Conservation (phyloP, 352 stramenopile genomes). For the Pythium periplocum region DNA sequence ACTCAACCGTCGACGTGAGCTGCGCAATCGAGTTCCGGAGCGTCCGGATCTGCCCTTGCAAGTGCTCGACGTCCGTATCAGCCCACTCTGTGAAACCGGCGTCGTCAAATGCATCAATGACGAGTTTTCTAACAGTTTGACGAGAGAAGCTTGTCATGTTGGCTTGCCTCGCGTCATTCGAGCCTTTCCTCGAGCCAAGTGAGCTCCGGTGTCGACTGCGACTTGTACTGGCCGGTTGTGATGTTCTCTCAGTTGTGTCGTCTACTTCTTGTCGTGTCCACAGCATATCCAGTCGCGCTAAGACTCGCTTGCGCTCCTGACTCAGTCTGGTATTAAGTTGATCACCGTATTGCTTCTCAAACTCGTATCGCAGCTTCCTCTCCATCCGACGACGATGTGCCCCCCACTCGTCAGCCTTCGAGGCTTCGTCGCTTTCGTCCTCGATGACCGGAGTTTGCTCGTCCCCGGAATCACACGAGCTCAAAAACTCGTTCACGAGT, state of each 20-base stretch:
- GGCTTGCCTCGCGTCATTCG: too few relatives aligned
- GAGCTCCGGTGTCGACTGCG: too few relatives aligned
- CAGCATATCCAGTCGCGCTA: slow-evolving; percentile 46
- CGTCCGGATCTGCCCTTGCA: slow-evolving; percentile 21
- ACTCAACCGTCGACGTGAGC: slow-evolving; percentile 12
- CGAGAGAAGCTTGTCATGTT: too few relatives aligned
- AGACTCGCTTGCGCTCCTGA: slow-evolving; percentile 45
- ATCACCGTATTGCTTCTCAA: slow-evolving; percentile 42
- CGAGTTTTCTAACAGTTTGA: slow-evolving; percentile 5
- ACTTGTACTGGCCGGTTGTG: too few relatives aligned
- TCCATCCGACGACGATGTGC: slow-evolving; percentile 16
- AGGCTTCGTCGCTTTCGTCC: too few relatives aligned
- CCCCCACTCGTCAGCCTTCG: not conserved
- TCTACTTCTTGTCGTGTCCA: slow-evolving; percentile 17
- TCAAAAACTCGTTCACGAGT: too few relatives aligned
- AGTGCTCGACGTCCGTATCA: slow-evolving; percentile 39
- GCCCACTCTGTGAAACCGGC: slow-evolving; percentile 42
- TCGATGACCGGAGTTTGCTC: too few relatives aligned
- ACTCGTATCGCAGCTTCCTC: slow-evolving; percentile 35
- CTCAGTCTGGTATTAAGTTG: slow-evolving; percentile 50
- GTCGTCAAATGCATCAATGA: slow-evolving; percentile 38
- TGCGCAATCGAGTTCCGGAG: slow-evolving; percentile 18
- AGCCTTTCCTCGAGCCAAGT: too few relatives aligned
- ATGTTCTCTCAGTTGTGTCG: too few relatives aligned
- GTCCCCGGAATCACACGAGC: too few relatives aligned